Percentiles rank a stretch among this genome's conserved stretches.
Conservation (phyloP, 1,139 yeast species). For the Candida smagusa region DNA sequence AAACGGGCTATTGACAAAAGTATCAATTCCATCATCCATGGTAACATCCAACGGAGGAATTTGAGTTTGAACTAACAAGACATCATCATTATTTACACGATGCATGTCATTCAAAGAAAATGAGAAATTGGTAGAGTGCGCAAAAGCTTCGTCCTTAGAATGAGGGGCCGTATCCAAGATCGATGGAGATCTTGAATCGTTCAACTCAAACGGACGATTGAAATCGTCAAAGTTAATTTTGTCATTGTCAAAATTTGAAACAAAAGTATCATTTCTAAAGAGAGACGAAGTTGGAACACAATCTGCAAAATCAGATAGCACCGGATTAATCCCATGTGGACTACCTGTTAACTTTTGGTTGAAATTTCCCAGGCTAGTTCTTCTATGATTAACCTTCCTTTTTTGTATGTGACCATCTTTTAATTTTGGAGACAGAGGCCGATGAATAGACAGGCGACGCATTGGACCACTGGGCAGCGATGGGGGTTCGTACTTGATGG, state of each 20-base stretch:
- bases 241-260: no score
- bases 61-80: slow-evolving; percentile 1
- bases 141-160: no score
- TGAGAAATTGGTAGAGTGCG: no score
- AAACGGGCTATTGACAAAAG: not conserved
- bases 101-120: no score
- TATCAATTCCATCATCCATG: slow-evolving; percentile 2
- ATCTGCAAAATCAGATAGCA: not conserved
- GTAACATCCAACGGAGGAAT: slow-evolving; percentile 1
- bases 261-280: not conserved
- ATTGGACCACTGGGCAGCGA: slow-evolving; percentile 5
- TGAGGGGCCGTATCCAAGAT: slow-evolving; percentile 1
- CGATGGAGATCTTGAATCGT: slow-evolving; percentile 2
- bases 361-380: not conserved
- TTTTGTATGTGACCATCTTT: slow-evolving; percentile 8
- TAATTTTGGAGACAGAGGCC: slow-evolving; percentile 5
- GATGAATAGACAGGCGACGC: slow-evolving; percentile 3
- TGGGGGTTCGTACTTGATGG: slow-evolving; percentile 1
- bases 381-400: not conserved
- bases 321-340: not conserved
- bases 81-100: slow-evolving; percentile 1
- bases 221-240: not conserved
- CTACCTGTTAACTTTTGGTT: not conserved
- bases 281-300: not conserved
- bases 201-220: not conserved